A percentile compares a stretch with the other conserved stretches of the same genome.
These are phyloP conservation scores for Aureobasidium sp. DNA, from an alignment of 2,329 filamentous ascomycete species.

Conservation along the genomic window DNA sequence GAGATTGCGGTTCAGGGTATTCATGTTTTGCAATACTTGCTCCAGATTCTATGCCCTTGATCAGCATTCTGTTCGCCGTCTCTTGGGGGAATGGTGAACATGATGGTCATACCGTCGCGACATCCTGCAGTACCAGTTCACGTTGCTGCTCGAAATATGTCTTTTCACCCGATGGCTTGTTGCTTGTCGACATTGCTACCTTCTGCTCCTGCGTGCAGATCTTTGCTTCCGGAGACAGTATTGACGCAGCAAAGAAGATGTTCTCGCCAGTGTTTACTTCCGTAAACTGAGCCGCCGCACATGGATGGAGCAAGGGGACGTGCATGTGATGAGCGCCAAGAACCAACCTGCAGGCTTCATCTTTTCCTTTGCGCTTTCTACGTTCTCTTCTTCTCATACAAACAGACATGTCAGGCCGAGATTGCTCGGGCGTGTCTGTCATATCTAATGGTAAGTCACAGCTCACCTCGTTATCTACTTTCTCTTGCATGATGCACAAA, in stretches of 20 bases:
- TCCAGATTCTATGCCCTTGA: conserved; percentile 56
- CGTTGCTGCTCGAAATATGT: conserved; percentile 72
- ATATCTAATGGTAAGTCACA: too few species aligned
- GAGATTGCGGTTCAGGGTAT: conserved; percentile 84
- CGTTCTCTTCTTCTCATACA: neutral
- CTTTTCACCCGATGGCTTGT: conserved; percentile 33
- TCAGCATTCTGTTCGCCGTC: neutral
- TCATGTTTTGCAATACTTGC: conserved; percentile 89
- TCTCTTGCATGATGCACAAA: conserved; percentile 6
- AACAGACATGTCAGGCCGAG: neutral
- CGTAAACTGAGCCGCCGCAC: neutral
- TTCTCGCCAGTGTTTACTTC: too few species aligned
- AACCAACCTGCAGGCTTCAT: neutral
- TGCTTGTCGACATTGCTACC: conserved; percentile 21
- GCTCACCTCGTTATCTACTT: too few species aligned
- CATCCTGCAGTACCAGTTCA: conserved; percentile 62
- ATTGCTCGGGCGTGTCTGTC: too few species aligned
- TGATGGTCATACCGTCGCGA: conserved; percentile 52
- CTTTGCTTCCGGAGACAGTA: too few species aligned
- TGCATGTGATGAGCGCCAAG: neutral
- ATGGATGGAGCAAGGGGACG: neutral
- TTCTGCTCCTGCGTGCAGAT: neutral
- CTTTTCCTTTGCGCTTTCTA: neutral
- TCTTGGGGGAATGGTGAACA: neutral
- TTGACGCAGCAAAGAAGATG: too few species aligned